phyloP scores from a whole-genome alignment of 257 asterid species.

The Thymus quinquecostatus region DNA sequence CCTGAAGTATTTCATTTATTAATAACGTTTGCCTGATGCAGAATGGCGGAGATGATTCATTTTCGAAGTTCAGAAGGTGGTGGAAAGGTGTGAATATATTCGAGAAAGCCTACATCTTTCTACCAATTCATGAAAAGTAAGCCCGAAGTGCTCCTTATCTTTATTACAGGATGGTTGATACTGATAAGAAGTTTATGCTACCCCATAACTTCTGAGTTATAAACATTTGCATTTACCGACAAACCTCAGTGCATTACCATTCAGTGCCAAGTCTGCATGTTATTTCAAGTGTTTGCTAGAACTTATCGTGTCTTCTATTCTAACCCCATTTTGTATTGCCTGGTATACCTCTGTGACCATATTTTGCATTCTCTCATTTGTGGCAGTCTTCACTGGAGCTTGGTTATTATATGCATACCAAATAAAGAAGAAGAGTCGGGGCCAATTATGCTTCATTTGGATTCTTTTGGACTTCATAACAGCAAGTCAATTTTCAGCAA shows the following conservation, averaged over 20 bases:
- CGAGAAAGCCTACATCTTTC: conserved; percentile 85
- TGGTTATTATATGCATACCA: conserved; percentile 88
- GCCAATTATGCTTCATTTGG: conserved; percentile 82
- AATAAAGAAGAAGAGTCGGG: conserved; percentile 70
- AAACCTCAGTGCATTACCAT: conserved; percentile 20
- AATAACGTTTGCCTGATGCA: conserved; percentile 40
- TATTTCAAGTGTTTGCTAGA: conserved; percentile 24
- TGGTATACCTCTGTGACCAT: conserved; percentile 31
- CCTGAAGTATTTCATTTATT: conserved; percentile 16
- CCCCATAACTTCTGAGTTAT: conserved; percentile 5
- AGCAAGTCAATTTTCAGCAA: conserved; percentile 62
- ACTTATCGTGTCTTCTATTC: conserved; percentile 20
- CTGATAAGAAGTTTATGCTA: conserved; percentile 20
- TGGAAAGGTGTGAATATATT: conserved; percentile 94
- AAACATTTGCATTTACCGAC: conserved; percentile 8
- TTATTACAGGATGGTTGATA: not conserved
- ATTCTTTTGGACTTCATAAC: conserved; percentile 74
- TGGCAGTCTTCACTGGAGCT: conserved; percentile 92
- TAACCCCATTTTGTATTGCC: conserved; percentile 24
- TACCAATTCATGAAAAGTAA: conserved; percentile 91
- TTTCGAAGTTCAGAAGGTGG: conserved; percentile 92
- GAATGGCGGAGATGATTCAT: conserved; percentile 61
- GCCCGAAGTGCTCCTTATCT: conserved; percentile 31
- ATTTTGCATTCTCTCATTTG: conserved; percentile 31
- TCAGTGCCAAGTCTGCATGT: conserved; percentile 19